Evolutionary conservation across 352 stramenopile genomes (phyloP).

Genomic region (Saprolegnia diclina): DNA sequence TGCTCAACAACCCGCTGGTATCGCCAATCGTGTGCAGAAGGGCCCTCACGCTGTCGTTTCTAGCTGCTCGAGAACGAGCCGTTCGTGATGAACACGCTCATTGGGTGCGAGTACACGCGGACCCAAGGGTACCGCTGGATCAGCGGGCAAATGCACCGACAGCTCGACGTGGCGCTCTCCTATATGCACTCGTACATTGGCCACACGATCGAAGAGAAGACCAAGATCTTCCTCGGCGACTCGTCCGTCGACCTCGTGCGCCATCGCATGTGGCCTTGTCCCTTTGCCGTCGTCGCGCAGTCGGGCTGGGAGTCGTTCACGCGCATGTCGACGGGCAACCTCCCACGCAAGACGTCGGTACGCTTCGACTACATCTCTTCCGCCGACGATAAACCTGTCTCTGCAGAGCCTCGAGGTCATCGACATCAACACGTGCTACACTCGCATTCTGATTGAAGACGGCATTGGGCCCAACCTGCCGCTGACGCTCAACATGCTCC

Average conservation of each 20-base stretch:
- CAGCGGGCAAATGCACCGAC: conserved; percentile 16
- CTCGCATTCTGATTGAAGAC: conserved; percentile 26
- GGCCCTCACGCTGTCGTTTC: background rate
- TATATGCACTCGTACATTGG: conserved; percentile 25
- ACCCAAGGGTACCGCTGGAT: conserved; percentile 20
- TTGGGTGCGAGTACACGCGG: conserved; percentile 12
- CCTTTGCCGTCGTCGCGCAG: conserved; percentile 9
- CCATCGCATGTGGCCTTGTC: conserved; percentile 23
- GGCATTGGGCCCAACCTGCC: conserved; percentile 1
- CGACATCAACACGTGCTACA: conserved; percentile 25
- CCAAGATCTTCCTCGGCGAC: conserved; percentile 25
- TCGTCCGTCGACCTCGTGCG: conserved; percentile 24
- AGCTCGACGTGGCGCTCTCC: conserved; percentile 18
- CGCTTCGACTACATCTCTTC: background rate
- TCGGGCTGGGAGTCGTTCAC: conserved; percentile 27
- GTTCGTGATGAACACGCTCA: conserved; percentile 28
- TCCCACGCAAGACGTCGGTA: conserved; percentile 14
- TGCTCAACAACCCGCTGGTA: conserved; percentile 20
- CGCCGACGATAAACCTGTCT: background rate
- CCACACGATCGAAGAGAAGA: conserved; percentile 26
- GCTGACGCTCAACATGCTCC: conserved; percentile 26
- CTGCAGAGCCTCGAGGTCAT: conserved; percentile 22
- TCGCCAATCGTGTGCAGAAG: too few species aligned
- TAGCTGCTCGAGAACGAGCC: conserved; percentile 28
- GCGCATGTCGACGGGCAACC: conserved; percentile 14